A percentile compares a stretch with the other conserved stretches of the same genome.
Conservation (phyloP, 2,329 filamentous ascomycete genomes). For the Penicillium sclerotiorum region DNA sequence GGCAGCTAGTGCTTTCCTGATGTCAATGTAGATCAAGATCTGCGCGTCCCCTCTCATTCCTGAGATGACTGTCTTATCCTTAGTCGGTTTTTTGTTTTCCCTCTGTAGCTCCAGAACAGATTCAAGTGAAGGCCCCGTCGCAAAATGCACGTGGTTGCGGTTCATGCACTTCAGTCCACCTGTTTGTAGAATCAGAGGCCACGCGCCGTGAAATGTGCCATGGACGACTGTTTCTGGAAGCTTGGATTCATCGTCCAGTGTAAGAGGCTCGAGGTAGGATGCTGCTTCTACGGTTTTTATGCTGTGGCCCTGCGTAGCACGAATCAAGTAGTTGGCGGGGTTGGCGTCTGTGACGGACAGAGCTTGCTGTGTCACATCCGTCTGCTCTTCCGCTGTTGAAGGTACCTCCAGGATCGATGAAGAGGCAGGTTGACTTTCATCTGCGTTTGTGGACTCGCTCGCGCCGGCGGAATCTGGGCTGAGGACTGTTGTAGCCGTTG, state of each 20-base stretch:
- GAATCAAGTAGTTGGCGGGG: slow-evolving; percentile 76
- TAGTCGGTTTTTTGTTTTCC: slow-evolving; percentile 10
- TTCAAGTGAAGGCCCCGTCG: slow-evolving; percentile 65
- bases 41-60: slow-evolving; percentile 81
- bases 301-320: slow-evolving; percentile 92
- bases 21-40: slow-evolving; percentile 75
- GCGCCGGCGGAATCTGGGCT: not conserved
- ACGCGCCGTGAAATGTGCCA: slow-evolving; percentile 84
- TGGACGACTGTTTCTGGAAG: slow-evolving; percentile 74
- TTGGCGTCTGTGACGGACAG: slow-evolving; percentile 47
- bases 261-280: slow-evolving; percentile 70
- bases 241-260: slow-evolving; percentile 52
- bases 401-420: slow-evolving; percentile 18
- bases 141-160: slow-evolving; percentile 88
- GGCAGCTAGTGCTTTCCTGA: slow-evolving; percentile 64
- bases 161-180: slow-evolving; percentile 82
- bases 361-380: slow-evolving; percentile 38
- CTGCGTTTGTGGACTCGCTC: not conserved
- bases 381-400: slow-evolving; percentile 33
- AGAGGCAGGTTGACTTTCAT: not conserved
- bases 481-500: slow-evolving; percentile 17
- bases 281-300: slow-evolving; percentile 73
- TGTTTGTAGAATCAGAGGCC: slow-evolving; percentile 70
- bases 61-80: slow-evolving; percentile 61
- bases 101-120: slow-evolving; percentile 33